Base-by-base conservation (phyloP, 2,329 filamentous ascomycete genomes). In the Claviceps sp. region DNA sequence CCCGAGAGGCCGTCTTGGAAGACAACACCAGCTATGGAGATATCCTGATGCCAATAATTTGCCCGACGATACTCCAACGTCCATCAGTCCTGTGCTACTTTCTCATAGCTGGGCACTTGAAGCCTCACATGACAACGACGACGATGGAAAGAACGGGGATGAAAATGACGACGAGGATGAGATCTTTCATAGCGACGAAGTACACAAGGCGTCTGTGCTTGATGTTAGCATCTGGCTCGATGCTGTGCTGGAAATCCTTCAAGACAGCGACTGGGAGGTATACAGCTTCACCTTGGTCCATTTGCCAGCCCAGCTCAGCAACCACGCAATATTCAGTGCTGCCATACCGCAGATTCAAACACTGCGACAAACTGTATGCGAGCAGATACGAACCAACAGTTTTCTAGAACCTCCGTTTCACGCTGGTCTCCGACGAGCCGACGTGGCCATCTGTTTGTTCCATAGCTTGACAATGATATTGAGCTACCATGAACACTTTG, bases 231-330 rank as follows among this genome's bases (percentile, higher is more conserved):
- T 75, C 42, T 95, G 88, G 86, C 74, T 95, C n/a, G 85, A 90
- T 56, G 76, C 82, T 11, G 74, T 94, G 39, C 78, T 88, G 26
- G 74, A 75, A n/a, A 70, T 93, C n/a, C 70, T 95, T 44, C 77
- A 82, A 51, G 85, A 84, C 42, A 79, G 80, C 47, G 84, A 93
- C 55, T 97, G 91, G 90, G 89, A 97, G 63, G 73, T 95, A 1
- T 95, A 95, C 71, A 91, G 88, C 66, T 96, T 91, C 63, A 78
- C 91, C 17, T 73, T 98, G 34, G 86, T 88, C 5, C 87, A 95
- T 64, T 71, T 96, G 9, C 86, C 88, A 1, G 85, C 87, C 29
- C 91, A 97, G 60, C 74, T 98, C 22, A 86, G 84, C 65, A 98
- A 98, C 59, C 88, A 93, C 61, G 83, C 87, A 13, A 74, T 97